Conservation (phyloP, 1,284 basidiomycete genomes). For the Trametes sp. region DNA sequence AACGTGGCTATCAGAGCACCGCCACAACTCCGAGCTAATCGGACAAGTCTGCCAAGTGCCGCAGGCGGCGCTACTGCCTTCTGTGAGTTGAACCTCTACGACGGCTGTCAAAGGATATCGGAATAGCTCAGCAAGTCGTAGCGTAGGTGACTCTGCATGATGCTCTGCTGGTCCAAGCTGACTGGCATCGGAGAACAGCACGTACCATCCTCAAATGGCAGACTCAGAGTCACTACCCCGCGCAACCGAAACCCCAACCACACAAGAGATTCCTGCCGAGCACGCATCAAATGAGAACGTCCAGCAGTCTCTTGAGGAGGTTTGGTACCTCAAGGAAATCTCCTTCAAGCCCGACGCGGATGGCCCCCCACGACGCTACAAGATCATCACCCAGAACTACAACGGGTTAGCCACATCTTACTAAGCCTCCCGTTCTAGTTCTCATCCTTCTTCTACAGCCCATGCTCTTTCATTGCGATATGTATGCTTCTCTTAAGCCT, state of each 20-base stretch:
- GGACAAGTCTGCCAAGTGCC: too few relatives aligned
- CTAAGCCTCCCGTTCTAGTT: conserved; percentile 2
- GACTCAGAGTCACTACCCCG: neutral
- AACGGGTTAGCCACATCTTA: conserved; percentile 64
- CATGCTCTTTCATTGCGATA: conserved; percentile 91
- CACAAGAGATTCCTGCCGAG: neutral
- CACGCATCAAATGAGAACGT: neutral
- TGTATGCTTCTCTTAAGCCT: conserved; percentile 54
- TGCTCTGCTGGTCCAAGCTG: too few relatives aligned
- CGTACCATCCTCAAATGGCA: too few relatives aligned
- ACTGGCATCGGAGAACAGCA: too few relatives aligned
- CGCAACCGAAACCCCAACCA: neutral
- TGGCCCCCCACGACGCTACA: conserved; percentile 47
- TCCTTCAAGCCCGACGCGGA: conserved; percentile 52
- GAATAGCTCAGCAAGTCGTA: too few relatives aligned
- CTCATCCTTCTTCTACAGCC: conserved; percentile 50
- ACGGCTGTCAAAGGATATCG: too few relatives aligned
- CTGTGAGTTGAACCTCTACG: too few relatives aligned
- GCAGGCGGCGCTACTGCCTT: too few relatives aligned
- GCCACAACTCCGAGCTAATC: too few relatives aligned
- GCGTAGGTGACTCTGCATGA: too few relatives aligned
- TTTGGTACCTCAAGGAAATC: conserved; percentile 84
- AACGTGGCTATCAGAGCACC: too few relatives aligned
- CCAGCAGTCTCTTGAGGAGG: conserved; percentile 50
- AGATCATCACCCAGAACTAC: conserved; percentile 85